Evolutionary conservation across 2,329 filamentous ascomycete genomes (phyloP), one percentile per base, ranked within the genome.

Genomic region (Fusarium euwallaceae): DNA sequence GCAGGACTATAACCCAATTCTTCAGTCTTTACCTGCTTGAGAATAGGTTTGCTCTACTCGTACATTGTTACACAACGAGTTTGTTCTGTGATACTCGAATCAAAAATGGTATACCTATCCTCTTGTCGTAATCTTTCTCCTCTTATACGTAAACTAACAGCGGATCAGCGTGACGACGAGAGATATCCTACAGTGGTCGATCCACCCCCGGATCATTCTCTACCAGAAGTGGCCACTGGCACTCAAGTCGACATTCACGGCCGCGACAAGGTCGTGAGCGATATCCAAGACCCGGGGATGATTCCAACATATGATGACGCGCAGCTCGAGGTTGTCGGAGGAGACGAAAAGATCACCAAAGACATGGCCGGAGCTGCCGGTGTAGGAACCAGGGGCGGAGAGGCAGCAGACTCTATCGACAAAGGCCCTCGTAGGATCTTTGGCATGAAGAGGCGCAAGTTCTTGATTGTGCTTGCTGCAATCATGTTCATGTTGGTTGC

Each of bases 111-210:
- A 55, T 17, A n/a, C 27, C 17, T 17, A n/a, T 34, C 17, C 29
- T 34, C 36, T 20, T 20, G n/a, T 65, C 51, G 12, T 4, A 8
- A 39, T 20, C 12, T 17, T 10, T 32, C 14, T 39, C n/a, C 10
- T n/a, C 14, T 45, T n/a, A 34, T 51, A 55, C 20, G 20, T 16
- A 43, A 24, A 70, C 61, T 56, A 32, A 55, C 22, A 41, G 56
- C 10, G 16, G 9, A n/a, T 27, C 58, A 75, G 72, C 72, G 67
- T 36, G 72, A 73, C 51, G 72, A 75, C 56, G 72, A 75, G 63
- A 66, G 66, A 55, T 75, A 75, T 67, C 72, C 72, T 8, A 75
- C 61, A 11, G 63, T 71, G 29, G 68, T 71, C 34, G 43, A 53
- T 17, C 55, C 60, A 36, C 61, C 39, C 16, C 53, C 64, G 27